Evolutionary conservation across 768 basidiomycete genomes (phyloP).

Genomic region (Kwoniella heveanensis): DNA sequence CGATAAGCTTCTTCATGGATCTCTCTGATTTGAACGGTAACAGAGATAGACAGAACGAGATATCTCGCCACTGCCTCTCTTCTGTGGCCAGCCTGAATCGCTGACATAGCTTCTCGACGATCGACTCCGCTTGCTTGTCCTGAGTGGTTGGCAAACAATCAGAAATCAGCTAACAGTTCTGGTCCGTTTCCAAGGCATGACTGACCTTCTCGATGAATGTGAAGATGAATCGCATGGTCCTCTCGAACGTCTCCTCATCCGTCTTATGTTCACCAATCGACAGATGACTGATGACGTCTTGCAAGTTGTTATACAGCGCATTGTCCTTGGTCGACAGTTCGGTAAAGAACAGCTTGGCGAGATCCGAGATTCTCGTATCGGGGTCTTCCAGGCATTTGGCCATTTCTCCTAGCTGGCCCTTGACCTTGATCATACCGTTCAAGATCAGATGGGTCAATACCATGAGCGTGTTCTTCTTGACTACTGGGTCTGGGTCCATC

Average conservation of each 20-base stretch:
- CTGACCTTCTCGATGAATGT: slow-evolving; percentile 91
- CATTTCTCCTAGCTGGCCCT: slow-evolving; percentile 99
- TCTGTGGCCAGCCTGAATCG: slow-evolving; percentile 87
- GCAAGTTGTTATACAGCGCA: slow-evolving; percentile 97
- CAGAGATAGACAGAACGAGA: slow-evolving; percentile 90
- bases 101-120: slow-evolving; percentile 96
- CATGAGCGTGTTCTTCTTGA: slow-evolving; percentile 99
- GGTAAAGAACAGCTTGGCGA: slow-evolving; percentile 97
- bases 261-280: slow-evolving; percentile 88
- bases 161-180: not conserved
- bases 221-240: slow-evolving; percentile 93
- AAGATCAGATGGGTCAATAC: slow-evolving; percentile 94
- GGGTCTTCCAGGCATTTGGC: slow-evolving; percentile 97
- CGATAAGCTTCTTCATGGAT: slow-evolving; percentile 93
- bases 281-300: slow-evolving; percentile 95
- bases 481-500: slow-evolving; percentile 78
- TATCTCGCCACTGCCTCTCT: slow-evolving; percentile 93
- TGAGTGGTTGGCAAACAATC: slow-evolving; percentile 56
- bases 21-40: slow-evolving; percentile 96
- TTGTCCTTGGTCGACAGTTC: slow-evolving; percentile 97
- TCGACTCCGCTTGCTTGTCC: slow-evolving; percentile 97
- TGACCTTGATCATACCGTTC: slow-evolving; percentile 99
- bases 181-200: not conserved
- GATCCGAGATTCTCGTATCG: slow-evolving; percentile 80
- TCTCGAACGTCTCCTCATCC: slow-evolving; percentile 87